Base-by-base conservation (phyloP, 768 basidiomycete genomes). In the Pisolithus marmoratus region DNA sequence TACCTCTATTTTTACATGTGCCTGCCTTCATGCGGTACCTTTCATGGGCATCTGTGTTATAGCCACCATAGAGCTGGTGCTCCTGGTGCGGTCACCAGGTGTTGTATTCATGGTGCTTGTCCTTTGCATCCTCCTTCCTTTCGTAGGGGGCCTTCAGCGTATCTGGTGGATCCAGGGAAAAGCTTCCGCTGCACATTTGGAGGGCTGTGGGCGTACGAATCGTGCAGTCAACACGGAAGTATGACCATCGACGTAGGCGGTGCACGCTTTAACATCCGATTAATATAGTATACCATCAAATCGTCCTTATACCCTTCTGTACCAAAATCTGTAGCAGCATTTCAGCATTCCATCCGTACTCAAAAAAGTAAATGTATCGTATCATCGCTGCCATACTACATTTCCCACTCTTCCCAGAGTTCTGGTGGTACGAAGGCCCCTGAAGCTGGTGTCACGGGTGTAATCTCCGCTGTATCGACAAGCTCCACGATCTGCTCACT, bases 351-450 rank as follows among this genome's bases (percentile, higher is more conserved):
- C 34, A 5, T 15, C 34, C 15, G 14, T 34, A 34, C 34, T 34
- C 34, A 34, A 11, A 29, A 27, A 34, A 34, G 34, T 14, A 34
- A 34, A 14, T 34, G 34, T 34, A 34, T 34, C 34, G 15, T 42
- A 31, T 36, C 51, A 17, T 19, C 48, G 19, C 19, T 17, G 9
- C 15, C 38, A 27, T 36, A 19, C 62, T 53, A 77, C 80, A 85
- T 83, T 60, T 87, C 85, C 84, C 86, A 89, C 56, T 87, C 87
- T 44, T 85, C 84, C 85, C 87, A 90, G 51, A 68, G 37, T 41
- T 68, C 66, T 8, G 37, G 2, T 38, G 54, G 43, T 38, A 26
- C 59, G 20, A 53, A 54, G 7, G 50, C 24, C 29, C 56, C 63
- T 23, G 52, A 49, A 34, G 59, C 55, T 5, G 73, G 60, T 3